A percentile compares a stretch with the other conserved stretches of the same genome.
Conservation (phyloP, 768 basidiomycete genomes). For the Panaeolus papilionaceus region DNA sequence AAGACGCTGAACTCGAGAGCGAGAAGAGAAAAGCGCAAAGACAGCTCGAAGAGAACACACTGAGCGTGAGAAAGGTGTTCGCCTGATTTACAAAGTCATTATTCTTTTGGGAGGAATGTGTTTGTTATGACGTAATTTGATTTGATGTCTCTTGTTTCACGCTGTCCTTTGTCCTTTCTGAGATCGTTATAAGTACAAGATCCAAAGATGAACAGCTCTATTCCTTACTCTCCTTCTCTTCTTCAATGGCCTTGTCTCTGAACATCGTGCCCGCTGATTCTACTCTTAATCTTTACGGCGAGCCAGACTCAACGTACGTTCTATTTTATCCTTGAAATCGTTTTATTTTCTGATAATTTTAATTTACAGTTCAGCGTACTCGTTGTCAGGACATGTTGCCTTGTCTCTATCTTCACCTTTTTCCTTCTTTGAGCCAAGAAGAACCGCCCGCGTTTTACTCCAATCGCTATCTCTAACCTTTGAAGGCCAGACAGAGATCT, state of each 20-base stretch:
- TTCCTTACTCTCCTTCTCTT: slow-evolving; percentile 24
- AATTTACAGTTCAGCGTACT: slow-evolving; percentile 75
- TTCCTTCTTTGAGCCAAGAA: slow-evolving; percentile 61
- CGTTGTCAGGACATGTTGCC: slow-evolving; percentile 82
- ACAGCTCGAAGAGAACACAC: slow-evolving; percentile 71
- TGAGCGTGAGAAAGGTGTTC: slow-evolving; percentile 91
- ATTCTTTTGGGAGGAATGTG: slow-evolving; percentile 13
- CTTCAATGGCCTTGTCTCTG: slow-evolving; percentile 69
- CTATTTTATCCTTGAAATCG: neutral
- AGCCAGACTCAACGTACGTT: slow-evolving; percentile 67
- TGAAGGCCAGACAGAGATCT: slow-evolving; percentile 85
- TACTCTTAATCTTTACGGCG: slow-evolving; percentile 73
- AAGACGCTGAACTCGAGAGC: slow-evolving; percentile 76
- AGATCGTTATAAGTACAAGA: slow-evolving; percentile 3
- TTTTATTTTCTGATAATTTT: slow-evolving; percentile 14
- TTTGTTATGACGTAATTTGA: slow-evolving; percentile 28
- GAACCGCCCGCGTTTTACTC: slow-evolving; percentile 58
- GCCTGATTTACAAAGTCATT: slow-evolving; percentile 52
- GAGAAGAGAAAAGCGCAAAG: slow-evolving; percentile 67
- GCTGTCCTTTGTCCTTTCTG: slow-evolving; percentile 17
- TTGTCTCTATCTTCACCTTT: slow-evolving; percentile 65
- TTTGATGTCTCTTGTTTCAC: slow-evolving; percentile 26
- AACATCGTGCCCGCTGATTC: slow-evolving; percentile 64
- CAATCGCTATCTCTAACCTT: slow-evolving; percentile 79
- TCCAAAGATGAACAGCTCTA: neutral